phyloP scores from a whole-genome alignment of 768 basidiomycete genomes.

The Gloeopeniophorella convolvens region DNA sequence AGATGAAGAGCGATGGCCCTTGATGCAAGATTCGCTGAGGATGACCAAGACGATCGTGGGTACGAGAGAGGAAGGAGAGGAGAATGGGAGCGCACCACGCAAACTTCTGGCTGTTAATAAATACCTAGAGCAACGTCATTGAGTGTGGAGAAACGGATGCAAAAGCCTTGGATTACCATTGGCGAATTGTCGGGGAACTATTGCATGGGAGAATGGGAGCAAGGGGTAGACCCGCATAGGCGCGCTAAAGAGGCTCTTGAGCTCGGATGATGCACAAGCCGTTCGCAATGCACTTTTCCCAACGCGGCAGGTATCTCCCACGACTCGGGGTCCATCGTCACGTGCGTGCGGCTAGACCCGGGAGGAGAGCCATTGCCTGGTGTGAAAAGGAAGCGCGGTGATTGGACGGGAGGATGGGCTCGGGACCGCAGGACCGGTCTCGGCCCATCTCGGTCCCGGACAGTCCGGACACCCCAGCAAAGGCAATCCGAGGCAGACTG shows the following conservation, averaged over 20 bases:
- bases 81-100: conserved; percentile 14
- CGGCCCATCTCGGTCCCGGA: too few relatives aligned
- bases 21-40: conserved; percentile 21
- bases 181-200: not conserved
- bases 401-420: too few relatives aligned
- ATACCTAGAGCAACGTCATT: conserved; percentile 9
- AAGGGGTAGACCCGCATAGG: too few relatives aligned
- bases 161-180: conserved; percentile 3
- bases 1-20: conserved; percentile 22
- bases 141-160: not conserved
- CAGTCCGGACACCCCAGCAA: not conserved
- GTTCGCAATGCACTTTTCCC: too few relatives aligned
- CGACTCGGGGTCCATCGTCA: too few relatives aligned
- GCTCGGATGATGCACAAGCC: too few relatives aligned
- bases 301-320: too few relatives aligned
- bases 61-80: not conserved
- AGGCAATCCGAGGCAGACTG: not conserved
- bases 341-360: too few relatives aligned
- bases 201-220: not conserved
- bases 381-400: too few relatives aligned
- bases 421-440: too few relatives aligned
- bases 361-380: too few relatives aligned
- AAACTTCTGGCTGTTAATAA: conserved; percentile 21
- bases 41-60: not conserved
- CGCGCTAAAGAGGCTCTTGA: too few relatives aligned